Percentiles rank a stretch among this genome's conserved stretches.
Conservation (phyloP, 140 eudicot species). For the Bidens hawaiensis region DNA sequence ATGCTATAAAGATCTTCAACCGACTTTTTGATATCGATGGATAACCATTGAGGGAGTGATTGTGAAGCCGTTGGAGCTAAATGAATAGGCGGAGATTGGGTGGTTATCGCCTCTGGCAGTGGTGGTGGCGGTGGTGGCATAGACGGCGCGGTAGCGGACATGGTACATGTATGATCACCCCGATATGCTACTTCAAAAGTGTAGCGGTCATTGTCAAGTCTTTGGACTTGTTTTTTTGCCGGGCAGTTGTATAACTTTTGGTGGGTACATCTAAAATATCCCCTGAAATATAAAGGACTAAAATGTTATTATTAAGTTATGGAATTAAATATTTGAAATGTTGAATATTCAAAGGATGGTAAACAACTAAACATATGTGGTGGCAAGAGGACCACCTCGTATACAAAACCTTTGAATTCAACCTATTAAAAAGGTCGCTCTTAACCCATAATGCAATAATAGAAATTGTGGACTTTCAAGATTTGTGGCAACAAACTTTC, state of each 20-base stretch:
- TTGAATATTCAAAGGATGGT: slow-evolving; percentile 27
- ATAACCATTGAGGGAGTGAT: slow-evolving; percentile 45
- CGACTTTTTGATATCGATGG: slow-evolving; percentile 39
- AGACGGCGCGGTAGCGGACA: slow-evolving; percentile 79
- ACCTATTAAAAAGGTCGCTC: slow-evolving; percentile 20
- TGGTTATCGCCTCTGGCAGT: slow-evolving; percentile 12
- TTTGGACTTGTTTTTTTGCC: slow-evolving; percentile 92
- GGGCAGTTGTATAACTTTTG: slow-evolving; percentile 75
- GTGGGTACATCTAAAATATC: slow-evolving; percentile 85
- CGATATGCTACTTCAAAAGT: slow-evolving; percentile 65
- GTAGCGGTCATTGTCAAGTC: slow-evolving; percentile 67
- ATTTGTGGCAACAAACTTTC: slow-evolving; percentile 17
- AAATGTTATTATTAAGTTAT: background rate
- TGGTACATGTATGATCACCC: slow-evolving; percentile 68
- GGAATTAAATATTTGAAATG: slow-evolving; percentile 21
- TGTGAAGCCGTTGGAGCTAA: slow-evolving; percentile 22
- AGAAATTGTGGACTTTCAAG: slow-evolving; percentile 23
- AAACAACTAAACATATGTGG: slow-evolving; percentile 23
- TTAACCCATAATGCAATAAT: slow-evolving; percentile 28
- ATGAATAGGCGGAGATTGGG: slow-evolving; percentile 14
- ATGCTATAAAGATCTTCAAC: slow-evolving; percentile 19
- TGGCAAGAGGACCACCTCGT: slow-evolving; percentile 30
- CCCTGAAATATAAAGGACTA: slow-evolving; percentile 35
- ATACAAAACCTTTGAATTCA: slow-evolving; percentile 34
- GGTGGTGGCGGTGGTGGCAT: slow-evolving; percentile 34